Base-by-base conservation (phyloP, 2,329 filamentous ascomycete genomes). In the Fusarium austroafricanum region DNA sequence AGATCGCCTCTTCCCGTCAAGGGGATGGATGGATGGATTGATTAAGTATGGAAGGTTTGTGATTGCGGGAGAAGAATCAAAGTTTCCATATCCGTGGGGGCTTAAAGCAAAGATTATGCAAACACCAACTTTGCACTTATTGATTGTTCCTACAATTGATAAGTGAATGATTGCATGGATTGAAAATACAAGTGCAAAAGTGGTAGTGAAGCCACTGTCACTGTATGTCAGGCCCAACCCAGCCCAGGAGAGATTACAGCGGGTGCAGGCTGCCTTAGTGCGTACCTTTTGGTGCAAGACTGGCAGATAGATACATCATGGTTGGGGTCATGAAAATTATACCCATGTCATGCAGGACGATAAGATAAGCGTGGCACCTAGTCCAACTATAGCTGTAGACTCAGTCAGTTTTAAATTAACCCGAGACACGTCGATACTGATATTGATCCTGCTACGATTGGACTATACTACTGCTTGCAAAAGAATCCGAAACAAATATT, bases 231-330 rank as follows among this genome's bases (percentile, higher is more conserved):
- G 54, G 58, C 33, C 47, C 59, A 38, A 47, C 53, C 42, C 49
- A 33, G 51, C 50, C 42, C 56, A 62, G 50, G 67, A 64, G 67
- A 70, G 67, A 70, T 70, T 67, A 47, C 46, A 56, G 51, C 43
- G 37, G 46, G 49, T 62, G 53, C 46, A 47, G 44, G 29, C 40
- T 52, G 35, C 51, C 37, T 47, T 50, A 53, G 62, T 37, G 50
- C 35, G 62, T 69, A 70, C 52, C 66, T 44, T 35, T 14, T 14
- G 42, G 46, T 39, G 38, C 45, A 53, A 44, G 59, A 59, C 63
- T 63, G 53, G 66, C 38, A 33, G 55, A 39, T 15, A 55, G 42
- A 37, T 62, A 66, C 61, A 44, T 31, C 35, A 31, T 39, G 46
- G 46, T 38, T 26, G 21, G 23, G 44, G 20, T 42, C 40, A 40